Conservation (phyloP, 345 rosid genomes). For the Brassica rapa region DNA sequence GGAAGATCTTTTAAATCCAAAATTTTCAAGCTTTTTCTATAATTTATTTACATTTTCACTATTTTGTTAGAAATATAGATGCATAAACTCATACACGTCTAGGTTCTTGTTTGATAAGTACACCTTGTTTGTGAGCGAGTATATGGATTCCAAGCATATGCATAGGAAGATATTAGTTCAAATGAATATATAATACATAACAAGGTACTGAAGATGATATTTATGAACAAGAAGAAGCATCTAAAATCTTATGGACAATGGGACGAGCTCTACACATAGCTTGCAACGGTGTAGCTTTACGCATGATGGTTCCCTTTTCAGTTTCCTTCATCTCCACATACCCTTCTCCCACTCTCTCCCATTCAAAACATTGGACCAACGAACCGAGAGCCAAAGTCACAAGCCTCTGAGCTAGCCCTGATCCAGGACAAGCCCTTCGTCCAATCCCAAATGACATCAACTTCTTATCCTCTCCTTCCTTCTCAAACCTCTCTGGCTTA, state of each 20-base stretch:
- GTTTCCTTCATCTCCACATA: conserved; percentile 44
- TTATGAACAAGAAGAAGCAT: neutral
- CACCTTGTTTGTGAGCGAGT: conserved; percentile 91
- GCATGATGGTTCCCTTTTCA: conserved; percentile 39
- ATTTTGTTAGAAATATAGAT: conserved; percentile 25
- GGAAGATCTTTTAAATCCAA: neutral
- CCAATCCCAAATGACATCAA: conserved; percentile 46
- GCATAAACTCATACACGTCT: conserved; percentile 79
- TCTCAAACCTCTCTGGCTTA: conserved; percentile 29
- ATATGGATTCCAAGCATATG: conserved; percentile 90
- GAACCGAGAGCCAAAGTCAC: conserved; percentile 44
- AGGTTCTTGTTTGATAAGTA: conserved; percentile 95
- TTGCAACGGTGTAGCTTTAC: conserved; percentile 33
- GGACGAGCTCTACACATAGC: conserved; percentile 46
- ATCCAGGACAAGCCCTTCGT: conserved; percentile 44
- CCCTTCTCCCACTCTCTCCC: conserved; percentile 26
- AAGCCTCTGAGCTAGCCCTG: conserved; percentile 43
- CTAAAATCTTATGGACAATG: conserved; percentile 5
- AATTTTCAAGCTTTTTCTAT: conserved; percentile 58
- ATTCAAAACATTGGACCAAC: conserved; percentile 47
- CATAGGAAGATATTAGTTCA: conserved; percentile 46
- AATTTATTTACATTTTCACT: conserved; percentile 69
- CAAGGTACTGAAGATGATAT: neutral
- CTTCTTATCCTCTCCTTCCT: conserved; percentile 29
- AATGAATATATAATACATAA: neutral